Conservation (phyloP, 345 rosid species). For the Physaria fendleri region DNA sequence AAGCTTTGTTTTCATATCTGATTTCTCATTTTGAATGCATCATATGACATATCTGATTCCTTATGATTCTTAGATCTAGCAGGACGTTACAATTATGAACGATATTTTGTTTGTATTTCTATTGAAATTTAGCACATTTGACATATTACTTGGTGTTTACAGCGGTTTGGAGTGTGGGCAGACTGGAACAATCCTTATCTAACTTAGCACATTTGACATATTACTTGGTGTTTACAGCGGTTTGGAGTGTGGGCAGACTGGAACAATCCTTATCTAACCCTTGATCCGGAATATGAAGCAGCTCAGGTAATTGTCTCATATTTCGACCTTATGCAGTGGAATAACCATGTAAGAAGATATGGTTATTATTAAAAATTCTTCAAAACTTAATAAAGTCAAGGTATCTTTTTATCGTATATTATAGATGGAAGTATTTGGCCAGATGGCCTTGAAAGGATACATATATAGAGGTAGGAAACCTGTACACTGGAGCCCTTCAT, state of each 20-base stretch:
- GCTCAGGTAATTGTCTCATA: slow-evolving; percentile 64
- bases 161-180: slow-evolving; percentile 98
- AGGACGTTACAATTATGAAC: neutral
- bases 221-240: slow-evolving; percentile 54
- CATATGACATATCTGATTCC: neutral
- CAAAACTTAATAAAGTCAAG: slow-evolving; percentile 4
- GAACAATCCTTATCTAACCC: slow-evolving; percentile 78
- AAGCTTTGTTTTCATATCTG: neutral
- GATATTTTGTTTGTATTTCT: neutral
- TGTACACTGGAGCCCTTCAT: slow-evolving; percentile 96
- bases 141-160: slow-evolving; percentile 28
- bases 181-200: slow-evolving; percentile 83
- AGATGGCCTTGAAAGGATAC: slow-evolving; percentile 82
- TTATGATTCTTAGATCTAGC: slow-evolving; percentile 1
- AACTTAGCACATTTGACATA: too few species aligned
- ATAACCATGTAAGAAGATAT: neutral
- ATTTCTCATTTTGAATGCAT: neutral
- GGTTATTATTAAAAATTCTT: neutral
- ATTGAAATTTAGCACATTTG: neutral
- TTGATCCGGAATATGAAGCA: slow-evolving; percentile 93
- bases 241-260: slow-evolving; percentile 98
- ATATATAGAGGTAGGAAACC: slow-evolving; percentile 95
- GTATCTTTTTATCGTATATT: slow-evolving; percentile 16
- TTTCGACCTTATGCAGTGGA: slow-evolving; percentile 5
- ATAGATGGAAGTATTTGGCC: slow-evolving; percentile 88